Evolutionary conservation across 2,329 filamentous ascomycete species (phyloP).

Genomic region (Dothiorella sarmentorum): DNA sequence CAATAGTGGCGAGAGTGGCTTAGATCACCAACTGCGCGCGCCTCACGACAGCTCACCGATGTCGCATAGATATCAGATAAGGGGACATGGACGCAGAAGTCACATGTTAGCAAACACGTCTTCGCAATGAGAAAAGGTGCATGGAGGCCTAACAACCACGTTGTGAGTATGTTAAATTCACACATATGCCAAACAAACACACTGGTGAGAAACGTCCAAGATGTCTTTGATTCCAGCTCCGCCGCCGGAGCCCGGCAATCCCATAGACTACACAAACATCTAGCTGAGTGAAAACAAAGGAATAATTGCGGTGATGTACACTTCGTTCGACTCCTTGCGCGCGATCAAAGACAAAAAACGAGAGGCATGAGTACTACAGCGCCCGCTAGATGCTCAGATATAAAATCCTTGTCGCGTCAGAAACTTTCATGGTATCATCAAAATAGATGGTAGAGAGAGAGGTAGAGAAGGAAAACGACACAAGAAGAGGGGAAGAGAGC

Average conservation of each 20-base stretch:
- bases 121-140: too few species aligned
- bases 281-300: neutral
- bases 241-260: neutral
- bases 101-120: too few species aligned
- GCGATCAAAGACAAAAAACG: conserved; percentile 9
- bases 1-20: too few species aligned
- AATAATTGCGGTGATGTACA: conserved; percentile 8
- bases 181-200: too few species aligned
- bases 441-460: conserved; percentile 12
- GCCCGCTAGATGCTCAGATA: conserved; percentile 16
- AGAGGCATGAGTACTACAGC: conserved; percentile 13
- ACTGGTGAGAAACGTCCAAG: neutral
- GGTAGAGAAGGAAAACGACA: neutral
- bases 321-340: conserved; percentile 4
- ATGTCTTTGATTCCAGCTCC: neutral
- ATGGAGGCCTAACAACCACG: too few species aligned
- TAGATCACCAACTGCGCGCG: too few species aligned
- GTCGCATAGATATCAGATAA: too few species aligned
- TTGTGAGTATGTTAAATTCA: too few species aligned
- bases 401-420: conserved; percentile 9
- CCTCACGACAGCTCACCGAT: too few species aligned
- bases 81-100: too few species aligned
- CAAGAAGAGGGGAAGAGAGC: neutral
- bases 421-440: conserved; percentile 17
- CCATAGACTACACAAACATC: conserved; percentile 13